Conservation (phyloP, 331 rosid species). For the Arachis monticola region DNA sequence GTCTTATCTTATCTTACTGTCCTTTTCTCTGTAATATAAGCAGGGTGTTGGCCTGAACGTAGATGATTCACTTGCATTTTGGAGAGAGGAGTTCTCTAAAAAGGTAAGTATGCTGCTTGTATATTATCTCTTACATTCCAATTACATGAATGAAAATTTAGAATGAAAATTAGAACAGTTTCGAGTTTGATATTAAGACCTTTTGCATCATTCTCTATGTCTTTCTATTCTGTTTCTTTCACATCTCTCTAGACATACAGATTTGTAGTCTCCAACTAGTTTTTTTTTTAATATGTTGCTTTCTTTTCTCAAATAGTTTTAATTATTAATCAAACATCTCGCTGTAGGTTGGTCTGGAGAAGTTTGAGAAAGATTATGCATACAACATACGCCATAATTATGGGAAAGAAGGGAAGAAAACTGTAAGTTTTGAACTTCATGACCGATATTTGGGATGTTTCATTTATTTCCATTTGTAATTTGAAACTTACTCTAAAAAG, state of each 20-base stretch:
- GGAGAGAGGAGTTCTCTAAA: slow-evolving; percentile 93
- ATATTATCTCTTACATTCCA: not conserved
- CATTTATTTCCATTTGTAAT: slow-evolving; percentile 22
- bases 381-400: slow-evolving; percentile 88
- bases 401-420: slow-evolving; percentile 93
- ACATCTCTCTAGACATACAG: slow-evolving; percentile 18
- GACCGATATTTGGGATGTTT: slow-evolving; percentile 21
- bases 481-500: slow-evolving; percentile 23
- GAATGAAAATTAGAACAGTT: no score
- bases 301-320: slow-evolving; percentile 31
- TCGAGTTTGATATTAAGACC: not conserved
- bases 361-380: slow-evolving; percentile 92
- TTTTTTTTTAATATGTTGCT: slow-evolving; percentile 15
- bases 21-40: slow-evolving; percentile 27
- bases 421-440: slow-evolving; percentile 61
- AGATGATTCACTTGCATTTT: slow-evolving; percentile 93
- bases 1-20: slow-evolving; percentile 26
- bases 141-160: not conserved
- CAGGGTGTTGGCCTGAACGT: slow-evolving; percentile 95
- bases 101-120: slow-evolving; percentile 57
- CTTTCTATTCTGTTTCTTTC: slow-evolving; percentile 25
- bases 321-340: slow-evolving; percentile 33
- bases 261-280: slow-evolving; percentile 24
- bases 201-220: slow-evolving; percentile 16
- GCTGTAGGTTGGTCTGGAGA: slow-evolving; percentile 85